Base-by-base conservation (phyloP, 2,329 filamentous ascomycete genomes). In the Aspergillus intermedius region DNA sequence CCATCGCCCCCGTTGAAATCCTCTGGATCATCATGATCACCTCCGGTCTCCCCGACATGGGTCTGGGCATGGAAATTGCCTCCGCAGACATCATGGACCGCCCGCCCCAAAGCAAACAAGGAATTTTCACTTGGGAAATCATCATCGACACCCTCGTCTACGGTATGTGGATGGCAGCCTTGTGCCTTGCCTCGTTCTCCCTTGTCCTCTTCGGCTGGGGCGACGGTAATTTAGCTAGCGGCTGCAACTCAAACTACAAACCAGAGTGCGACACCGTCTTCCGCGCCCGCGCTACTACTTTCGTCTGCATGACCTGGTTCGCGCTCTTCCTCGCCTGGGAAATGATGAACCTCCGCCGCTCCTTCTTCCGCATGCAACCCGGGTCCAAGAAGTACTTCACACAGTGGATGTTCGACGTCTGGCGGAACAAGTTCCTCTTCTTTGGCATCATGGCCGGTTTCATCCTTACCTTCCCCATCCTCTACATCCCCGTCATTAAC, bases 11-110 rank as follows among this genome's bases (percentile, higher is more conserved):
- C 0, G 82, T 95, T 9, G 84, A 95, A 60, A 91, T 95, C 54
- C 79, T 95, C 50, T 95, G 88, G 89, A 88, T 95, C 66, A 95
- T 95, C 69, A 91, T 95, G 86, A 80, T 93, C 48, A 95, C 90
- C 0, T 91, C 87, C 37, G 87, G 85, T 50, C 82, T 93, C 66
- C 89, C 89, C 1, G 90, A 91, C 50, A 93, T 95, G 73, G 90
- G 89, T 40, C 80, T 95, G 1, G 88, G 89, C 17, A 85, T 89
- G 57, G 89, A 95, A 67, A 73, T 77, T 41, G 87, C 88, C 0
- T 81, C 84, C 0, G 77, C 80, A 2, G 86, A 91, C 62, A 84
- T 95, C 52, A 88, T 95, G 80, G 74, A 78, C 54, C 84, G 88
- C 46, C 87, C 88, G 6, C 90, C 90, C 0, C 87, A 91, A 54